phyloP scores from a whole-genome alignment of 2,329 filamentous ascomycete genomes.

The Diaporthe aspalathi region DNA sequence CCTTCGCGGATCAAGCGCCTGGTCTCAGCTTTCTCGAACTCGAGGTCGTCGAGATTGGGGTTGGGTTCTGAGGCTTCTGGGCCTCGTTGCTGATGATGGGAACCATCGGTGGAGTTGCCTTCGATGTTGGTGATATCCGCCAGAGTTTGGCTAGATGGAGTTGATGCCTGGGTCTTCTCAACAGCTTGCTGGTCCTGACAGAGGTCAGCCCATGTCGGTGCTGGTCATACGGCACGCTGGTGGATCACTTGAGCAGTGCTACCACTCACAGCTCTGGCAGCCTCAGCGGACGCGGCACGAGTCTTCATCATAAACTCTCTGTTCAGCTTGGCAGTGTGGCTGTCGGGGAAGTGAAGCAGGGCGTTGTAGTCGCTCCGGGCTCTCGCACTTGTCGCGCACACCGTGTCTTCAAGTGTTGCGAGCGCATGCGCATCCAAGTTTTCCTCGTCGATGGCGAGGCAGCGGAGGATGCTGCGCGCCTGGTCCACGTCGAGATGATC shows the following conservation, averaged over 20 bases:
- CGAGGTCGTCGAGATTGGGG: not conserved
- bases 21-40: not conserved
- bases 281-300: not conserved
- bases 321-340: not conserved
- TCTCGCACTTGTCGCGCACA: not conserved
- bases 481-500: not conserved
- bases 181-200: not conserved
- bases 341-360: not conserved
- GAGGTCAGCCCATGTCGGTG: not conserved
- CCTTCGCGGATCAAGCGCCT: not conserved
- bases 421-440: not conserved
- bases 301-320: not conserved
- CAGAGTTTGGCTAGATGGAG: not conserved
- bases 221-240: no score
- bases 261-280: not conserved
- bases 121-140: not conserved
- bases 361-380: not conserved
- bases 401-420: not conserved
- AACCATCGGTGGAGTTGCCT: not conserved
- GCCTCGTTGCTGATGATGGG: not conserved
- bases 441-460: conserved; percentile 3
- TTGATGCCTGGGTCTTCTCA: not conserved
- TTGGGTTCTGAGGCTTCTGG: no score
- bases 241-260: no score
- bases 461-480: conserved; percentile 7